Percentiles rank a stretch among this genome's conserved stretches.
These are phyloP conservation scores for Colletotrichum orbiculare DNA, from an alignment of 2,329 filamentous ascomycete species.

Conservation along the genomic window DNA sequence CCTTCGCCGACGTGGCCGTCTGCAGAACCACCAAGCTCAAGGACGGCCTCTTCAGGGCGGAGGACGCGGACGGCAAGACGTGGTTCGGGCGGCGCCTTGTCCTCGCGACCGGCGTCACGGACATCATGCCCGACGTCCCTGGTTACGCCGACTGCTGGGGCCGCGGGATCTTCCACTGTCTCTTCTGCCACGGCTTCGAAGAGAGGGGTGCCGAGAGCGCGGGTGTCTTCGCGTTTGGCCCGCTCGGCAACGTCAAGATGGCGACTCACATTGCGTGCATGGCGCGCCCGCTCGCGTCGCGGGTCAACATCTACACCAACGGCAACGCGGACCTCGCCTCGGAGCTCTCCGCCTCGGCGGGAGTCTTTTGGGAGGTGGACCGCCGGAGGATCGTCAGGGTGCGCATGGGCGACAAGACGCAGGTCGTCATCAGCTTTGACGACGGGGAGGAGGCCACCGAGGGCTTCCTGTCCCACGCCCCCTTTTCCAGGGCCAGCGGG, in stretches of 20 bases:
- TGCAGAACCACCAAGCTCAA: constrained; percentile 43
- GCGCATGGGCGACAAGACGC: constrained; percentile 40
- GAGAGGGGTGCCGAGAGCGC: constrained; percentile 59
- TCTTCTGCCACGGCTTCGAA: constrained; percentile 71
- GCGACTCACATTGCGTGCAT: constrained; percentile 55
- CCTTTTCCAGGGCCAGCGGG: constrained; percentile 50
- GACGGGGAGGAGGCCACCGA: constrained; percentile 51
- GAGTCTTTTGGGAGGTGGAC: constrained; percentile 52
- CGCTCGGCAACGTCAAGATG: constrained; percentile 44
- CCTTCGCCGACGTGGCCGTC: constrained; percentile 45
- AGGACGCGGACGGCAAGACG: constrained; percentile 52
- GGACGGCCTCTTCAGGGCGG: constrained; percentile 47
- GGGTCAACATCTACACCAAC: constrained; percentile 64
- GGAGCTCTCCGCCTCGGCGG: constrained; percentile 43
- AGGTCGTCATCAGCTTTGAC: constrained; percentile 51
- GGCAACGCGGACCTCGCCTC: constrained; percentile 49
- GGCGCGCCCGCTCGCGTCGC: constrained; percentile 54
- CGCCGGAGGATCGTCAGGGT: constrained; percentile 45
- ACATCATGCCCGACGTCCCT: constrained; percentile 60
- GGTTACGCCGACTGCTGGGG: constrained; percentile 69
- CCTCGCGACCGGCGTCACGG: constrained; percentile 64
- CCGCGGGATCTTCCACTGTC: constrained; percentile 65
- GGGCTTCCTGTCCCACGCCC: constrained; percentile 54
- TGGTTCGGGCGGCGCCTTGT: constrained; percentile 65
- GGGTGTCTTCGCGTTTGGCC: constrained; percentile 58